Evolutionary conservation across 805 yeast genomes (phyloP), one percentile per base, ranked within the genome.

Genomic region (Candida krabiensis): DNA sequence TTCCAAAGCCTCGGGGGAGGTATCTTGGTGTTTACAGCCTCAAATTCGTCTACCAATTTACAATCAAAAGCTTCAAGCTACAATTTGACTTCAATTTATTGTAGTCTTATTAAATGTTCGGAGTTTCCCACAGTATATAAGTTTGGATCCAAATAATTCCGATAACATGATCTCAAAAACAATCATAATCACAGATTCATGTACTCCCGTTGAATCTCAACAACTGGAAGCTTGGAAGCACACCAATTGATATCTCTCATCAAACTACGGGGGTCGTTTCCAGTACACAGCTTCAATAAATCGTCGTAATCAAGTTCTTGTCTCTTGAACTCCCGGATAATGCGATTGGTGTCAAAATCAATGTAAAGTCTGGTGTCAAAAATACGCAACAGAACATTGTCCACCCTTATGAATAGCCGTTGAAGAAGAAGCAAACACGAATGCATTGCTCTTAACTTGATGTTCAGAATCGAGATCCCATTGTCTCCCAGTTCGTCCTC

Each of bases 401-500:
- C 99, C 5, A 93, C 95, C 32, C 98, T 71, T 43, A 93, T 61
- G 57, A 87, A 91, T 50, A 91, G 77, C 31, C 98, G 71, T 34
- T 82, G 77, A 31, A 93, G 67, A 23, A 91, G 51, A 26, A 93
- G 64, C 47, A 93, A 57, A 43, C 96, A 77, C 35, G 81, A 75
- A 5, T 80, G 80, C 97, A 93, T 93, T 4, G 89, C 96, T 45
- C 99, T 67, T 15, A 93, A 76, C 60, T 90, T 90, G 24, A 82
- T 80, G 36, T 80, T 79, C 38, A 86, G 64, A 38, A 86, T 75
- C 0, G 95, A 78, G 13, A 88, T 84, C 6, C 99, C 99, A 60
- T 91, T 93, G 60, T 93, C 99, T 4, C 96, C 98, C 38, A 93
- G 69, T 59, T 93, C 99, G 56, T 93, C 99, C 58, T 93, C 99